Base-by-base conservation (phyloP, 2,329 filamentous ascomycete species). In the Didymella arachidicola region DNA sequence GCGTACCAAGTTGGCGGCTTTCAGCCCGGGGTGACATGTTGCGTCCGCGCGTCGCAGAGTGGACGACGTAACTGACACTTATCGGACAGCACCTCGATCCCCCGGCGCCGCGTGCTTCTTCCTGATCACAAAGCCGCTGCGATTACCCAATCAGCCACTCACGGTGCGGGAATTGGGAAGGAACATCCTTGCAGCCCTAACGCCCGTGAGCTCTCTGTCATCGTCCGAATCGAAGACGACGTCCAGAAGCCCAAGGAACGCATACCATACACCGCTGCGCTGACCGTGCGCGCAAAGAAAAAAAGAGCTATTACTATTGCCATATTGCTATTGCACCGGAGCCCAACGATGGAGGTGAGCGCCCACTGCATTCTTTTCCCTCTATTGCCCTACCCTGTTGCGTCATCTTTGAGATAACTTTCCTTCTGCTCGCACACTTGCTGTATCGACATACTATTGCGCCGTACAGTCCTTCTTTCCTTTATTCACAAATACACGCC, bases 281-380 rank as follows among this genome's bases (percentile, higher is more conserved):
- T 59, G 56, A 59, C 56, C 56, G 56, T 59, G 56, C 56, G 56
- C 51, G n/a, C 45, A 50, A 44, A 51, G 50, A 53, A 59, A 59
- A 59, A 59, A 59, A 59, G 45, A 59, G 56, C 56, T 50, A 59
- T 59, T 59, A 50, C 56, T 36, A 53, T 54, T 49, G 34, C 51
- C 56, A 50, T 46, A 46, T 54, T 41, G 50, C 50, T 46, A 54
- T 59, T 59, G 56, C 56, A 59, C 56, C 56, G 50, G 56, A 59
- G 41, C 56, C 50, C 56, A 53, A 59, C 51, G 42, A 59, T 59
- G 56, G 56, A 59, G 56, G 56, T 59, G 56, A 59, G 56, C 56
- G 50, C 56, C 45, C 56, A 42, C 56, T 54, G 39, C 50, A 59
- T 59, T 59, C 50, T 54, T 54, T 54, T 42, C 50, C 32, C 25